Evolutionary conservation across 2,329 filamentous ascomycete genomes (phyloP).

Genomic region (Helicocarpus griseus): DNA sequence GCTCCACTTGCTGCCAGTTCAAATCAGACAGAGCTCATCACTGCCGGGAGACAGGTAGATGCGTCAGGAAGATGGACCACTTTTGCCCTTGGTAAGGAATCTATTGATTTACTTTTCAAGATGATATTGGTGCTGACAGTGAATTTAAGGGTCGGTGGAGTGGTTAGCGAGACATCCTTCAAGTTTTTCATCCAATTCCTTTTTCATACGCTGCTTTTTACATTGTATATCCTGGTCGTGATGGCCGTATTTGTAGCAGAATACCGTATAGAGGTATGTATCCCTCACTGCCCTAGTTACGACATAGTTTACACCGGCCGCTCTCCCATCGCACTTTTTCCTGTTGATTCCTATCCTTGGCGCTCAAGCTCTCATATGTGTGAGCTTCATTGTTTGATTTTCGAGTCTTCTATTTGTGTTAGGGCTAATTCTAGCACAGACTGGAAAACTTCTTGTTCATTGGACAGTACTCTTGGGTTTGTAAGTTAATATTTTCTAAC

Average conservation of each 20-base stretch:
- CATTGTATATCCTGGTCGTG: slow-evolving; percentile 53
- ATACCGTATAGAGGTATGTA: slow-evolving; percentile 37
- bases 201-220: slow-evolving; percentile 61
- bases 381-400: background rate
- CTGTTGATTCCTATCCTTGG: too few relatives aligned
- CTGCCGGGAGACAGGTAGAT: slow-evolving; percentile 69
- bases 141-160: slow-evolving; percentile 66
- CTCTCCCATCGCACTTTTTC: too few relatives aligned
- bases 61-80: slow-evolving; percentile 86
- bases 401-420: background rate
- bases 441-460: slow-evolving; percentile 43
- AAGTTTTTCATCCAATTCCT: slow-evolving; percentile 91
- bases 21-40: slow-evolving; percentile 85
- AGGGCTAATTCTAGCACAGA: slow-evolving; percentile 17
- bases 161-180: slow-evolving; percentile 75
- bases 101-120: background rate
- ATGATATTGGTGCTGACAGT: background rate
- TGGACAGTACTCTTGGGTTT: slow-evolving; percentile 59
- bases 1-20: slow-evolving; percentile 71
- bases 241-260: slow-evolving; percentile 55
- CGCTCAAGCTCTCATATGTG: too few relatives aligned
- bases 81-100: slow-evolving; percentile 67
- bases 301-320: too few relatives aligned
- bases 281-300: slow-evolving; percentile 1
- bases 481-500: slow-evolving; percentile 22